These are phyloP conservation scores for Diplogelasinospora grovesii DNA, from an alignment of 495 filamentous ascomycete species.

Conservation along the genomic window DNA sequence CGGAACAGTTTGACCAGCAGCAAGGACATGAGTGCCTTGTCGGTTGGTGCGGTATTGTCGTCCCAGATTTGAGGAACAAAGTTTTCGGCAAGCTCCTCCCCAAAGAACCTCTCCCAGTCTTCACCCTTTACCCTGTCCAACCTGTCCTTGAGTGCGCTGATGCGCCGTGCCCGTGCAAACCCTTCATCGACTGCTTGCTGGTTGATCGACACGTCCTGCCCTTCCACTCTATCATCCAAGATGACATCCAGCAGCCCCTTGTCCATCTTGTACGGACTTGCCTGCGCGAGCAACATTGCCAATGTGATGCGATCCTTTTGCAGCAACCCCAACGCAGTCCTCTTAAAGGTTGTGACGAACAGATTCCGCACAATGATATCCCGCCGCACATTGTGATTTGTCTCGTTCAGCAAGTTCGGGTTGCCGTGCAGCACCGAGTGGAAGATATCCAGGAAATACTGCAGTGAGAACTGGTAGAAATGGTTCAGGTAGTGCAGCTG, in stretches of 20 bases:
- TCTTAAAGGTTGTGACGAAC: slow-evolving; percentile 85
- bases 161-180: slow-evolving; percentile 58
- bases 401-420: slow-evolving; percentile 62
- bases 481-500: slow-evolving; percentile 97
- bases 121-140: slow-evolving; percentile 52
- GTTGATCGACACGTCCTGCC: slow-evolving; percentile 69
- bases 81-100: slow-evolving; percentile 82
- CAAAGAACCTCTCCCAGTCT: slow-evolving; percentile 74
- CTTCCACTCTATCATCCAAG: slow-evolving; percentile 69
- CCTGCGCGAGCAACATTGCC: slow-evolving; percentile 94
- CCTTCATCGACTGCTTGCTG: slow-evolving; percentile 58
- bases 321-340: slow-evolving; percentile 84
- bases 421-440: slow-evolving; percentile 81
- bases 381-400: slow-evolving; percentile 67
- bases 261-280: slow-evolving; percentile 90
- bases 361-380: slow-evolving; percentile 84
- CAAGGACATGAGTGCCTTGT: slow-evolving; percentile 76
- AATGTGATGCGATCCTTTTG: slow-evolving; percentile 92
- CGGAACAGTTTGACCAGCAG: slow-evolving; percentile 91
- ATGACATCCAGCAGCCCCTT: slow-evolving; percentile 78
- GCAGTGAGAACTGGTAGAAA: slow-evolving; percentile 98
- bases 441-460: slow-evolving; percentile 98
- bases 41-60: slow-evolving; percentile 52
- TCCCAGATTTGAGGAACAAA: slow-evolving; percentile 76
- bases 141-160: slow-evolving; percentile 67